phyloP scores from a whole-genome alignment of 1,139 yeast species.

The Blastobotrys malaysiensis region DNA sequence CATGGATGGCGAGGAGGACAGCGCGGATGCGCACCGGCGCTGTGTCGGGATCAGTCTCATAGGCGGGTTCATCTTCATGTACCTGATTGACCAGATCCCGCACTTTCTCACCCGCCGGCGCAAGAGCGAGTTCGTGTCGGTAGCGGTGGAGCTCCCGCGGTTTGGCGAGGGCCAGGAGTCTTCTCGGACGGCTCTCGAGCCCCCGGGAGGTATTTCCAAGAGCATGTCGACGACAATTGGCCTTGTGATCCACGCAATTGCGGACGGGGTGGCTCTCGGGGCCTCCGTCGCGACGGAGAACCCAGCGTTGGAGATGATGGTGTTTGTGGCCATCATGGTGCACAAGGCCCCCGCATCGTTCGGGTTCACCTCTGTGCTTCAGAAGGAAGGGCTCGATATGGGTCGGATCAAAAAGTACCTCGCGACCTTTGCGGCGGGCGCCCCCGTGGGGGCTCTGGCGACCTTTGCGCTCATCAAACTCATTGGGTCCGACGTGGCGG shows the following conservation, averaged over 20 bases:
- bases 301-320: conserved; percentile 44
- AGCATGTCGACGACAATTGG: conserved; percentile 47
- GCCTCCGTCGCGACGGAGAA: conserved; percentile 48
- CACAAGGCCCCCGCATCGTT: conserved; percentile 77
- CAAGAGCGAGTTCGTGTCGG: neutral
- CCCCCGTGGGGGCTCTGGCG: conserved; percentile 48
- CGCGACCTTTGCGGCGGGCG: conserved; percentile 44
- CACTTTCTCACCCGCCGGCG: conserved; percentile 1
- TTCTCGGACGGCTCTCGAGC: neutral
- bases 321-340: conserved; percentile 55
- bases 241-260: conserved; percentile 57
- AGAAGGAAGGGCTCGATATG: conserved; percentile 32
- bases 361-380: conserved; percentile 55
- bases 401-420: conserved; percentile 41
- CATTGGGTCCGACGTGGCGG: conserved; percentile 26
- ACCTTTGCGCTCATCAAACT: conserved; percentile 41
- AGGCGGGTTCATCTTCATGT: conserved; percentile 50
- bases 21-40: conserved; percentile 9
- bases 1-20: conserved; percentile 14
- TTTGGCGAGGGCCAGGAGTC: neutral
- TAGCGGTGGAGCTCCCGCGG: neutral
- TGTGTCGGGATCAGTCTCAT: conserved; percentile 39
- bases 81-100: conserved; percentile 41
- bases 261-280: conserved; percentile 75
- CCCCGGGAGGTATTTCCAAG: conserved; percentile 2